These are phyloP conservation scores for Parathielavia hyrcaniae DNA, from an alignment of 495 filamentous ascomycete species.

Conservation along the genomic window DNA sequence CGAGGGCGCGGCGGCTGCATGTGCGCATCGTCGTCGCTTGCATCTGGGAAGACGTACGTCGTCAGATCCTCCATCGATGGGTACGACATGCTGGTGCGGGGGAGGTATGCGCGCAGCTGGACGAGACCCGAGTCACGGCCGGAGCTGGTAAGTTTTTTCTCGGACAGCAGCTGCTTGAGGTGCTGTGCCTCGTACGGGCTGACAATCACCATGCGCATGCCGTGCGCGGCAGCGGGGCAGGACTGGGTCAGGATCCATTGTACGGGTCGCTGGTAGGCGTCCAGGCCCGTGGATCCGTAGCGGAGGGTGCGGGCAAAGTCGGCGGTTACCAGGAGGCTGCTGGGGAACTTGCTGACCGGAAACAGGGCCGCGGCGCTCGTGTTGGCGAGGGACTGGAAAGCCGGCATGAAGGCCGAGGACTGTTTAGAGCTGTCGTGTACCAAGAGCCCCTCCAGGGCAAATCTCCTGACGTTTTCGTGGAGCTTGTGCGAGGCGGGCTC, in stretches of 20 bases:
- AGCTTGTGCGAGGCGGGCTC: constrained; percentile 39
- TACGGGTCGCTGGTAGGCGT: constrained; percentile 52
- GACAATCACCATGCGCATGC: constrained; percentile 46
- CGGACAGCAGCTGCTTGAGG: constrained; percentile 35
- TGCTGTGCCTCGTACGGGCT: constrained; percentile 58
- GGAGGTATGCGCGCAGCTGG: constrained; percentile 53
- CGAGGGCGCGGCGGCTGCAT: constrained; percentile 15
- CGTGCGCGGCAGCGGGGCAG: constrained; percentile 1
- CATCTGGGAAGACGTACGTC: constrained; percentile 35
- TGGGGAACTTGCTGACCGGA: constrained; percentile 31
- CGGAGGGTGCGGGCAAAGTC: constrained; percentile 53
- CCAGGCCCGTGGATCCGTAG: constrained; percentile 24
- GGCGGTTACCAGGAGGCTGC: constrained; percentile 44
- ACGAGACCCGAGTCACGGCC: constrained; percentile 20
- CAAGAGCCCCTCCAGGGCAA: constrained; percentile 16
- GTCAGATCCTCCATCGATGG: constrained; percentile 45
- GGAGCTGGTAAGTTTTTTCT: background rate
- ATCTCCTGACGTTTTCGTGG: constrained; percentile 41
- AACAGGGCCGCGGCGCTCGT: constrained; percentile 27
- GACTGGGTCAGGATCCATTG: constrained; percentile 51
- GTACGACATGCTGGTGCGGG: constrained; percentile 43
- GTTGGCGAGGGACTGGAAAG: constrained; percentile 43
- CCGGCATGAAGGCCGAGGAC: constrained; percentile 36
- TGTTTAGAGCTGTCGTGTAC: constrained; percentile 17
- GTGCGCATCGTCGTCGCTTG: background rate